phyloP scores from a whole-genome alignment of 495 filamentous ascomycete species.

The Penicillium robsamsonii region DNA sequence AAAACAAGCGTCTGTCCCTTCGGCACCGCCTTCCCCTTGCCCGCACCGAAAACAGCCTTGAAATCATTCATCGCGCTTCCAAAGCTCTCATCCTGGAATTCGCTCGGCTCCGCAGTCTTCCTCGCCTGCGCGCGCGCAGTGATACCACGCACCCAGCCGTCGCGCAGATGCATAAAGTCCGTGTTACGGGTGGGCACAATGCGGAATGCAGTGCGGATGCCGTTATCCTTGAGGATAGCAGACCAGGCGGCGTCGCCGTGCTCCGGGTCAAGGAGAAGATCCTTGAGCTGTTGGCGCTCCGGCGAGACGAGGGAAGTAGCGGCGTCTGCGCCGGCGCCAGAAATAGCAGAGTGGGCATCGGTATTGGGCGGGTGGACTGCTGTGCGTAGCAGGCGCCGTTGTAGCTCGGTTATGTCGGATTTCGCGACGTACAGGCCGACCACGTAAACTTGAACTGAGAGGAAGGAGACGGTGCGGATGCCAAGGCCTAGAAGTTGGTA shows the following conservation, averaged over 20 bases:
- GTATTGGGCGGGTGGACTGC: constrained; percentile 40
- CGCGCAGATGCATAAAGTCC: constrained; percentile 85
- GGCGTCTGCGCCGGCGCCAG: constrained; percentile 54
- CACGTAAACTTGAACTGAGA: constrained; percentile 92
- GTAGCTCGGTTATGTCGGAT: constrained; percentile 62
- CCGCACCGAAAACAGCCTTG: constrained; percentile 71
- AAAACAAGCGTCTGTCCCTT: constrained; percentile 74
- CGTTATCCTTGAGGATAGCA: constrained; percentile 60
- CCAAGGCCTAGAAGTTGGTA: constrained; percentile 88
- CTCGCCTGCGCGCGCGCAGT: constrained; percentile 60
- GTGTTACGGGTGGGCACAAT: constrained; percentile 85
- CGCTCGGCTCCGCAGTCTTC: constrained; percentile 28
- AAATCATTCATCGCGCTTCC: constrained; percentile 69
- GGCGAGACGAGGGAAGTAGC: constrained; percentile 77
- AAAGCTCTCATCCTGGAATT: constrained; percentile 69
- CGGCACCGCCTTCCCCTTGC: constrained; percentile 61
- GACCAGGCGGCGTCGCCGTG: constrained; percentile 69
- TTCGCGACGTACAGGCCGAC: constrained; percentile 87
- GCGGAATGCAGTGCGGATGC: constrained; percentile 67
- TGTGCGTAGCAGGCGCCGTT: constrained; percentile 52
- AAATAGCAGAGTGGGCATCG: constrained; percentile 44
- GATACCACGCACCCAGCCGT: constrained; percentile 85
- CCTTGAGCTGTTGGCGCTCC: constrained; percentile 70
- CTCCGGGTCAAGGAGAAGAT: constrained; percentile 65
- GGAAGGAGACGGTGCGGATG: constrained; percentile 81